phyloP scores from a whole-genome alignment of 768 basidiomycete genomes.

The Pluteus cervinus region DNA sequence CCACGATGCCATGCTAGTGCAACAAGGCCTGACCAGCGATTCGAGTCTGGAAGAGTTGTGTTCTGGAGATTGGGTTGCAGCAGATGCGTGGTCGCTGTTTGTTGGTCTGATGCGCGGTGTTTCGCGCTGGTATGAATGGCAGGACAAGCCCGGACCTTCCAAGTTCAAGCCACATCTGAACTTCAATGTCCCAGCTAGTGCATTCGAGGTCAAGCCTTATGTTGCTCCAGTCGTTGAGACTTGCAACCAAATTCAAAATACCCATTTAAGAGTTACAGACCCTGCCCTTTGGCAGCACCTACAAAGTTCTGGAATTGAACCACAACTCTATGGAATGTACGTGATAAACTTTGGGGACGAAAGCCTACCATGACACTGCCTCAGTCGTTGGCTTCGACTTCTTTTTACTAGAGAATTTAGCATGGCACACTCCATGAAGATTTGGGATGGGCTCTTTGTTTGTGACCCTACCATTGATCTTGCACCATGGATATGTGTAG shows the following conservation, averaged over 20 bases:
- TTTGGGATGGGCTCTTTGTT: slow-evolving; percentile 98
- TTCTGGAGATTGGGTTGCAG: slow-evolving; percentile 63
- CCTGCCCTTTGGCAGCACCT: slow-evolving; percentile 71
- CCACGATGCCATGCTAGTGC: slow-evolving; percentile 62
- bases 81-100: slow-evolving; percentile 88
- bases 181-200: no score
- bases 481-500: slow-evolving; percentile 83
- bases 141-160: slow-evolving; percentile 26
- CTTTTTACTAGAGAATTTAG: slow-evolving; percentile 91
- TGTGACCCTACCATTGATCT: slow-evolving; percentile 75
- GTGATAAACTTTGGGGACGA: slow-evolving; percentile 21
- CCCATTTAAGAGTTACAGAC: slow-evolving; percentile 70
- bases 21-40: slow-evolving; percentile 18
- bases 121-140: slow-evolving; percentile 78
- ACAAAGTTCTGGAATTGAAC: slow-evolving; percentile 81
- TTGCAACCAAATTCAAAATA: slow-evolving; percentile 75
- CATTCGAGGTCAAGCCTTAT: slow-evolving; percentile 53
- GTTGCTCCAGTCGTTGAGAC: slow-evolving; percentile 80
- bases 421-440: slow-evolving; percentile 69
- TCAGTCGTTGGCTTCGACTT: slow-evolving; percentile 87
- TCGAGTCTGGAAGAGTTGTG: slow-evolving; percentile 54
- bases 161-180: slow-evolving; percentile 38
- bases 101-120: slow-evolving; percentile 70
- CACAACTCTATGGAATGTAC: slow-evolving; percentile 95
- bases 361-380: slow-evolving; percentile 7